These are phyloP conservation scores for Torulaspora maleeae DNA, from an alignment of 805 yeast genomes.

Conservation along the genomic window DNA sequence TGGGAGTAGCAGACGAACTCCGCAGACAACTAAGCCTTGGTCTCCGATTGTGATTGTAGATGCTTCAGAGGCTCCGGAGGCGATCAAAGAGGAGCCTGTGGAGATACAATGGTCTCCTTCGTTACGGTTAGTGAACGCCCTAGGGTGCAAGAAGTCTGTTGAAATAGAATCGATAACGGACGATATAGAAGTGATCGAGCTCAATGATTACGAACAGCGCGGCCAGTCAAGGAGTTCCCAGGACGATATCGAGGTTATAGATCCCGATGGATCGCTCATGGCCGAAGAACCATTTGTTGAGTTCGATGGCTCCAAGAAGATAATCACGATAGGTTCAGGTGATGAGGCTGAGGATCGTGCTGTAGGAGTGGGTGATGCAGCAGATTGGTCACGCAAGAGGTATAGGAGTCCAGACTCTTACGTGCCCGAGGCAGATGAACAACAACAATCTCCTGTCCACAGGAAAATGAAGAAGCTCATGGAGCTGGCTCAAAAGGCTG, in stretches of 20 bases:
- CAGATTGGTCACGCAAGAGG: constrained; percentile 1
- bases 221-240: neutral
- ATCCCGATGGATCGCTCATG: neutral
- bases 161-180: neutral
- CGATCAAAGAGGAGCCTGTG: neutral
- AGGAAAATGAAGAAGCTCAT: constrained; percentile 5
- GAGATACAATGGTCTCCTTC: neutral
- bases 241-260: constrained; percentile 1
- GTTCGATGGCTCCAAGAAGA: constrained; percentile 4
- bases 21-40: neutral
- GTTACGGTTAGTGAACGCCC: neutral
- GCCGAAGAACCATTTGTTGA: constrained; percentile 4
- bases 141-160: neutral
- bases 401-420: neutral
- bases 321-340: constrained; percentile 1
- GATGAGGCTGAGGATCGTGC: neutral
- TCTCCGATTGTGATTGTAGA: neutral
- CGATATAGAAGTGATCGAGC: neutral
- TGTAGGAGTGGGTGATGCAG: neutral
- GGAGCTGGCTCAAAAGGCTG: constrained; percentile 1
- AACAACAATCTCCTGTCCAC: constrained; percentile 5
- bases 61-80: neutral
- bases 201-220: neutral
- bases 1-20: neutral
- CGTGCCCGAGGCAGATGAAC: neutral